These are phyloP conservation scores for Sungouiozyma intestinalis DNA, from an alignment of 805 yeast genomes.

Conservation along the genomic window DNA sequence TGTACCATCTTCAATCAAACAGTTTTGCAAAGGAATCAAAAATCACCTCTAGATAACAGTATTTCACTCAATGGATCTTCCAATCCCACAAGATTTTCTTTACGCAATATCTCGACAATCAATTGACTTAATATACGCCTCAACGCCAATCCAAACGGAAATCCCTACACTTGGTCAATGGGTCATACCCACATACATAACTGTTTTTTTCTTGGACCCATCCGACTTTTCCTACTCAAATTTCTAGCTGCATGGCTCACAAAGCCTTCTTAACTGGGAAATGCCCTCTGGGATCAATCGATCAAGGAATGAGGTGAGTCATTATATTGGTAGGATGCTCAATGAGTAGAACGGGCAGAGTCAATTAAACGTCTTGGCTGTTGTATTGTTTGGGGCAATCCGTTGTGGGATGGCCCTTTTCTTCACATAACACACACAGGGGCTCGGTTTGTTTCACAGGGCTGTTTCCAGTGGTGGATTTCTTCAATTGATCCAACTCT, in stretches of 20 bases:
- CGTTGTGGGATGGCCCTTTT: slow-evolving; percentile 76
- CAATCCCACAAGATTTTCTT: no score
- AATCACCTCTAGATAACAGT: background rate
- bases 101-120: no score
- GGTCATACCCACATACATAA: background rate
- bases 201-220: no score
- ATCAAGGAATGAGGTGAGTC: no score
- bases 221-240: background rate
- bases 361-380: no score
- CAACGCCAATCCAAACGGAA: no score
- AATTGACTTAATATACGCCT: background rate
- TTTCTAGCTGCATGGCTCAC: no score
- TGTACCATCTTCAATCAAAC: no score
- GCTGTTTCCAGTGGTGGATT: background rate
- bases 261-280: no score
- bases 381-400: slow-evolving; percentile 55
- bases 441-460: slow-evolving; percentile 35
- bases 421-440: slow-evolving; percentile 93
- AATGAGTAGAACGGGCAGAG: no score
- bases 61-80: no score
- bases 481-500: background rate
- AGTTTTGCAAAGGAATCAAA: background rate
- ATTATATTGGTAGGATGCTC: background rate
- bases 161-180: background rate
- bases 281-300: no score